phyloP scores from a whole-genome alignment of 2,329 filamentous ascomycete species.

The Alternaria ventricosa region DNA sequence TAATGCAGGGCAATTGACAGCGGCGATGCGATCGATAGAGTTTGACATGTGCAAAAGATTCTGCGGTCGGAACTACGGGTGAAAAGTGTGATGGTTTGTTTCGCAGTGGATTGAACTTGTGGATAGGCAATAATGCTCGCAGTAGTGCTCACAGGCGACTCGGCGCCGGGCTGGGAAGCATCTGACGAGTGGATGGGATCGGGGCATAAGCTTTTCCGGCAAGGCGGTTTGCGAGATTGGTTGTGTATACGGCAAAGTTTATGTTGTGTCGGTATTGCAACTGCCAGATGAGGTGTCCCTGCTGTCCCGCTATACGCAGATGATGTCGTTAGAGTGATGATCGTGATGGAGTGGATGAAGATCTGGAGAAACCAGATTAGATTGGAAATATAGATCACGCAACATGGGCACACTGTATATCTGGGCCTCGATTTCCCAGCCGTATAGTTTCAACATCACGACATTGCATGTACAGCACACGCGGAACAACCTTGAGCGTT shows the following conservation, averaged over 20 bases:
- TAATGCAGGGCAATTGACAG: conserved; percentile 15
- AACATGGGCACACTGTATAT: not conserved
- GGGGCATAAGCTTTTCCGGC: conserved; percentile 11
- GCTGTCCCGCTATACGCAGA: not conserved
- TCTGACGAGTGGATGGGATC: conserved; percentile 5
- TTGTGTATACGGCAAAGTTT: conserved; percentile 1
- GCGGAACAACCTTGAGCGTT: not conserved
- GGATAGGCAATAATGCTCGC: conserved; percentile 7
- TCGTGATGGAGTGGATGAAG: not conserved
- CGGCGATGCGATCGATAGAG: not conserved
- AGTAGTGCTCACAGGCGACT: conserved; percentile 6
- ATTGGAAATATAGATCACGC: not conserved
- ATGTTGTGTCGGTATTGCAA: conserved; percentile 1
- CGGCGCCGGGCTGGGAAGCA: not conserved
- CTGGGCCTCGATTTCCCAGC: not conserved
- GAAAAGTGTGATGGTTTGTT: conserved; percentile 3
- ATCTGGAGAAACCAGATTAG: not conserved
- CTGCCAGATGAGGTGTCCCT: not conserved
- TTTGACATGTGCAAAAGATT: conserved; percentile 7
- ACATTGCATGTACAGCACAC: not conserved
- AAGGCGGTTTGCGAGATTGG: conserved; percentile 5
- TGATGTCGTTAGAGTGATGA: not conserved
- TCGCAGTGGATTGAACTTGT: conserved; percentile 5
- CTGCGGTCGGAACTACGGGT: not conserved
- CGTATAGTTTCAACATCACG: not conserved